Evolutionary conservation across 148 eudicot species (phyloP).

Genomic region (Arctostaphylos glauca): DNA sequence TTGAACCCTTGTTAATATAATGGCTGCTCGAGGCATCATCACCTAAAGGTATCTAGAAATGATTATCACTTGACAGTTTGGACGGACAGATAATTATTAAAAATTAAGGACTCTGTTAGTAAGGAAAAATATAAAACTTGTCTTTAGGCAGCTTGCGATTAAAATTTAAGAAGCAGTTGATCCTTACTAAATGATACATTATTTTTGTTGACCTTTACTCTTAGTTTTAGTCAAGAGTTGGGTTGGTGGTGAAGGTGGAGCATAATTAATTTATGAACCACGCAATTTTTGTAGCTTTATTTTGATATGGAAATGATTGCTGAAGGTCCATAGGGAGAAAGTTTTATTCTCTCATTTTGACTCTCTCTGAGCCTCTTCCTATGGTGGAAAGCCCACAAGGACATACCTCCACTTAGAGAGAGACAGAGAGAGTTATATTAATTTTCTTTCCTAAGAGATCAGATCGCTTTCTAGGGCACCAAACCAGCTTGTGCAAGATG

Average conservation of each 20-base stretch:
- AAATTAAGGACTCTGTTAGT: not conserved
- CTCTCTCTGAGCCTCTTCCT: not conserved
- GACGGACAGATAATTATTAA: slow-evolving; percentile 13
- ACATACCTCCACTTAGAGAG: slow-evolving; percentile 11
- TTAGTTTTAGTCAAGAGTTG: not conserved
- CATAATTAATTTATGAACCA: not conserved
- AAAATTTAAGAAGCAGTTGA: slow-evolving; percentile 8
- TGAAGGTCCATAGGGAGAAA: slow-evolving; percentile 6
- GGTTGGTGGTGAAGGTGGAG: slow-evolving; percentile 11
- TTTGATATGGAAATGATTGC: slow-evolving; percentile 16
- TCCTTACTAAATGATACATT: not conserved
- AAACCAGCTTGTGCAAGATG: not conserved
- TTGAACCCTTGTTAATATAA: not conserved
- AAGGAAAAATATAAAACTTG: not conserved
- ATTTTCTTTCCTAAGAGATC: not conserved
- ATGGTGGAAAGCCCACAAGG: slow-evolving; percentile 11
- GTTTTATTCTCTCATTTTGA: not conserved
- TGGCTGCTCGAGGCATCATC: slow-evolving; percentile 15
- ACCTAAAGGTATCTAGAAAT: not conserved
- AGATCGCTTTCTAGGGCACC: not conserved
- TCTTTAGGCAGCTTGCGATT: slow-evolving; percentile 1
- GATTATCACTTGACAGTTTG: not conserved
- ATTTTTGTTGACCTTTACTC: not conserved
- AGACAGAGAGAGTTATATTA: slow-evolving; percentile 10
- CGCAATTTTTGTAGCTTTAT: not conserved